Conservation (phyloP, 108 stramenopile genomes). For the Parietichytrium sp. region DNA sequence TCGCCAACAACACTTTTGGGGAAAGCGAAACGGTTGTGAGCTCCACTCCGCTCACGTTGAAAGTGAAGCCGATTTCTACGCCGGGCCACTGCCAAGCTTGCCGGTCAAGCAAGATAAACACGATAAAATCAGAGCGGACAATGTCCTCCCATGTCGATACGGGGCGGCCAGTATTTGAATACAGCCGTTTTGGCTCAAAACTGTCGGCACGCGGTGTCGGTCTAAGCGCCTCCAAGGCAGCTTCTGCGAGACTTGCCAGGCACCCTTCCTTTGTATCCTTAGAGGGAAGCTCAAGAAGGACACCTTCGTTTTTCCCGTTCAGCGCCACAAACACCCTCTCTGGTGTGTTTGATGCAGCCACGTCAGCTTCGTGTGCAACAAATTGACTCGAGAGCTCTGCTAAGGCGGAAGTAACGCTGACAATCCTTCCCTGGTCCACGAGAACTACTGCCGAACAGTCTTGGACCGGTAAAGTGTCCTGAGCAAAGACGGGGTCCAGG, state of each 20-base stretch:
- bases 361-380: no score
- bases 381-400: no score
- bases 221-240: not conserved
- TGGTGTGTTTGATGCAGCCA: no score
- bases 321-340: no score
- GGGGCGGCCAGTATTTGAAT: not conserved
- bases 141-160: not conserved
- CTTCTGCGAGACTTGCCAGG: not conserved
- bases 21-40: not conserved
- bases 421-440: no score
- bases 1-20: not conserved
- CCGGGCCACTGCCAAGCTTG: constrained; percentile 2
- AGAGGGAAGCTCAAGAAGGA: not conserved
- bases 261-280: not conserved
- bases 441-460: no score
- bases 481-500: no score
- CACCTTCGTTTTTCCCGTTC: not conserved
- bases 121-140: not conserved
- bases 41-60: not conserved
- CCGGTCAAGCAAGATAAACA: not conserved
- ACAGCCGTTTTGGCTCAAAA: not conserved
- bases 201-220: not conserved
- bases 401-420: no score
- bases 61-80: not conserved
- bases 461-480: no score